A percentile compares a stretch with the other conserved stretches of the same genome.
These are phyloP conservation scores for Moesziomyces parantarcticus DNA, from an alignment of 1,284 basidiomycete species.

Conservation along the genomic window DNA sequence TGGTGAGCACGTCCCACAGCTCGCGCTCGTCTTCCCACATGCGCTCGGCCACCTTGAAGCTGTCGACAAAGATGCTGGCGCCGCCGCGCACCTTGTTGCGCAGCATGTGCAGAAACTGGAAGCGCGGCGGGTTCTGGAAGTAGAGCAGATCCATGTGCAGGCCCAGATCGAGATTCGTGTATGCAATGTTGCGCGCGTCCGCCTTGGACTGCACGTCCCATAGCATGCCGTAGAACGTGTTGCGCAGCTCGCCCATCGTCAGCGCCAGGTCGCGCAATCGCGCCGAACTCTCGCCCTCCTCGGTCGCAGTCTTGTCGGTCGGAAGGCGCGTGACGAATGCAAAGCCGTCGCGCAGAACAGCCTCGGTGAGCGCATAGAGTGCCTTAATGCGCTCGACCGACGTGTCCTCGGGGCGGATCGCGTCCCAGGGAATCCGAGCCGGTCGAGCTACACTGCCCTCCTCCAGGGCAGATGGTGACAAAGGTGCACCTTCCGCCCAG, in stretches of 20 bases:
- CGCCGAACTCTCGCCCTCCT: conserved; percentile 27
- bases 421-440: conserved; percentile 70
- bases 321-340: conserved; percentile 74
- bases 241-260: conserved; percentile 78
- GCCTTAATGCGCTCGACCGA: conserved; percentile 41
- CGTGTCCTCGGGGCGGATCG: conserved; percentile 21
- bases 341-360: conserved; percentile 71
- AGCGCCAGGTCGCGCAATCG: conserved; percentile 48
- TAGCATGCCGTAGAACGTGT: conserved; percentile 87
- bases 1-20: conserved; percentile 75
- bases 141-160: conserved; percentile 82
- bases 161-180: conserved; percentile 88
- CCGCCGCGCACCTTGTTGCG: conserved; percentile 80
- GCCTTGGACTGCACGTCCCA: conserved; percentile 87
- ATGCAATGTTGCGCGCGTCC: conserved; percentile 87
- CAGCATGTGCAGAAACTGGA: conserved; percentile 90
- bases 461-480: conserved; percentile 2
- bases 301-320: conserved; percentile 67
- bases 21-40: conserved; percentile 73
- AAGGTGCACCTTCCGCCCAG: conserved; percentile 23
- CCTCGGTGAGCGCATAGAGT: conserved; percentile 53
- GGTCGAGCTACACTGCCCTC: conserved; percentile 70
- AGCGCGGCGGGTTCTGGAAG: conserved; percentile 77
- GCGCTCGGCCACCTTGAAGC: conserved; percentile 75
- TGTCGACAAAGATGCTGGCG: conserved; percentile 87